Evolutionary conservation across 2,329 filamentous ascomycete species (phyloP).

Genomic region (Xylariomycetidae sp.): DNA sequence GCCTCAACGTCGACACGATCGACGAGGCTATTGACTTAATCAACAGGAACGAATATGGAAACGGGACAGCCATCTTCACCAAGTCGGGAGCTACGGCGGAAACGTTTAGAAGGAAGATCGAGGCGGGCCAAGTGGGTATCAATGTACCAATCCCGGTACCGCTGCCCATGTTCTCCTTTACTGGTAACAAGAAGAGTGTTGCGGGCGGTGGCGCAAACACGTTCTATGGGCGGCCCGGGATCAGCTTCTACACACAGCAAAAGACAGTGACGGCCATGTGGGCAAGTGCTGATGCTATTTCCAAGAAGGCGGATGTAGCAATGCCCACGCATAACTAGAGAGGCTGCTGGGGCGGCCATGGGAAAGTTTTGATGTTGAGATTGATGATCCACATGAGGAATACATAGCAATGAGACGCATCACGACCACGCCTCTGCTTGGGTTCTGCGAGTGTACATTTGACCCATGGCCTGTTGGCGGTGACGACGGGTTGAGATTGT

Average conservation of each 20-base stretch:
- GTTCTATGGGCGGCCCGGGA: slow-evolving; percentile 89
- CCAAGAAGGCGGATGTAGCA: slow-evolving; percentile 77
- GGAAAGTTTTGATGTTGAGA: no score
- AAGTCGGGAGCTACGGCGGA: slow-evolving; percentile 71
- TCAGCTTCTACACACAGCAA: slow-evolving; percentile 93
- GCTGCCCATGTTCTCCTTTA: slow-evolving; percentile 68
- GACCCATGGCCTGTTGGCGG: no score
- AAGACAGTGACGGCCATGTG: slow-evolving; percentile 97
- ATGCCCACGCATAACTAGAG: slow-evolving; percentile 63
- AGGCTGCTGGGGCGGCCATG: no score
- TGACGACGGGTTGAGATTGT: no score
- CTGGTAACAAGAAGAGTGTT: slow-evolving; percentile 81
- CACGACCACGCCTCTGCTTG: no score
- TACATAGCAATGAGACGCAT: no score
- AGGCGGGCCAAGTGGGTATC: slow-evolving; percentile 81
- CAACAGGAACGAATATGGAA: slow-evolving; percentile 83
- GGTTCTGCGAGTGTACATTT: no score
- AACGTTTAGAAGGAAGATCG: slow-evolving; percentile 73
- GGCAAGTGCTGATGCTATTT: slow-evolving; percentile 79
- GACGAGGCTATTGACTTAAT: slow-evolving; percentile 78
- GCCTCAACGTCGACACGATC: slow-evolving; percentile 71
- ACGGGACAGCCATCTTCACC: slow-evolving; percentile 83
- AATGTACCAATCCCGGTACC: slow-evolving; percentile 76
- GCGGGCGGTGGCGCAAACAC: slow-evolving; percentile 89
- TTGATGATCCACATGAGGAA: no score